Conservation (phyloP, 768 basidiomycete species). For the Coprinellus micaceus region DNA sequence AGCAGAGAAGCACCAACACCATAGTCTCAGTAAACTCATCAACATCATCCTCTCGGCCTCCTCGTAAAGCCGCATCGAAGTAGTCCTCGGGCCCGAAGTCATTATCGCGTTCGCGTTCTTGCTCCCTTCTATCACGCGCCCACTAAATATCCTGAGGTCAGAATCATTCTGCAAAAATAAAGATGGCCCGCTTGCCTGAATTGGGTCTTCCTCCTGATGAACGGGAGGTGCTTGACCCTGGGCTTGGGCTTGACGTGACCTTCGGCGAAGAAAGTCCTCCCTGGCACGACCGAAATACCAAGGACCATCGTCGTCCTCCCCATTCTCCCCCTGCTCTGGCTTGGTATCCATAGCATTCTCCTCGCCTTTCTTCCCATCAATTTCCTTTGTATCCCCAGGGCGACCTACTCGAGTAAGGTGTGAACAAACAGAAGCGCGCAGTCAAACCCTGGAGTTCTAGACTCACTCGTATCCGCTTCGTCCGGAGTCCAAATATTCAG, state of each 20-base stretch:
- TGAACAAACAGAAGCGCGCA: conserved; percentile 6
- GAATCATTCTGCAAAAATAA: background rate
- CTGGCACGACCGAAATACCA: conserved; percentile 85
- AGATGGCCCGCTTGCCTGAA: conserved; percentile 49
- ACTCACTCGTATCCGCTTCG: conserved; percentile 41
- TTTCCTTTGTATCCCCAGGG: conserved; percentile 33
- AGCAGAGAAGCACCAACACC: conserved; percentile 68
- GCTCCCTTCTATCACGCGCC: conserved; percentile 70
- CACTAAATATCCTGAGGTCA: conserved; percentile 42
- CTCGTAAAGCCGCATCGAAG: conserved; percentile 63
- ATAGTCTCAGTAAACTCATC: conserved; percentile 81
- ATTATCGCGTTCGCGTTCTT: conserved; percentile 66
- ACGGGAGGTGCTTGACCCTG: conserved; percentile 13
- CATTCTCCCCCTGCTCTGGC: conserved; percentile 32
- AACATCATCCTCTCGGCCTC: conserved; percentile 53
- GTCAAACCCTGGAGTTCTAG: background rate
- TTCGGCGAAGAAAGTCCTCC: conserved; percentile 68
- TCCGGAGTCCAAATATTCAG: conserved; percentile 65
- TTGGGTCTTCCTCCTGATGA: conserved; percentile 56
- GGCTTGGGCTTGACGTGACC: conserved; percentile 35
- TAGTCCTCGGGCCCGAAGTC: conserved; percentile 84
- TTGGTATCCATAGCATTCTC: conserved; percentile 22
- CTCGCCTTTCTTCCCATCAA: conserved; percentile 35
- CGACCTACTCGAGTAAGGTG: conserved; percentile 11
- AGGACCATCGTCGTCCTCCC: conserved; percentile 58